phyloP scores from a whole-genome alignment of 83 land plant species.

The Picea engelmannii region DNA sequence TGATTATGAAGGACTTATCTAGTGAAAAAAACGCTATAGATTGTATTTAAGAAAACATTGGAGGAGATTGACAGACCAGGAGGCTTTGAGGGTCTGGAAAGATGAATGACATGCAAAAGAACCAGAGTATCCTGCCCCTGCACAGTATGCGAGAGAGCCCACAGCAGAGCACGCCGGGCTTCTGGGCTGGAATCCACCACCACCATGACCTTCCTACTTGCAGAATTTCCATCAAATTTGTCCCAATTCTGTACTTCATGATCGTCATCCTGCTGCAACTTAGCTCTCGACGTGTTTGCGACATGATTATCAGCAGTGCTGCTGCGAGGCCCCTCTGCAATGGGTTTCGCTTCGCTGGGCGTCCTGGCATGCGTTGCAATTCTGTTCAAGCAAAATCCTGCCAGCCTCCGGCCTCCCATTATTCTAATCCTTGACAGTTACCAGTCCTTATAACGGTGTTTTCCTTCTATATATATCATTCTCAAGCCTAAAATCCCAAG shows the following conservation, averaged over 20 bases:
- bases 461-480: no score
- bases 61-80: no score
- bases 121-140: conserved; percentile 34
- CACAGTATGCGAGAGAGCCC: conserved; percentile 49
- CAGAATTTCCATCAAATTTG: no score
- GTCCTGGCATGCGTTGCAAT: conserved; percentile 21
- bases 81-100: no score
- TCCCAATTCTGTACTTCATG: no score
- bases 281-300: neutral
- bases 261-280: neutral
- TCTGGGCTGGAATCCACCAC: conserved; percentile 51
- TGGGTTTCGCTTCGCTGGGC: conserved; percentile 4
- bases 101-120: conserved; percentile 30
- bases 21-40: no score
- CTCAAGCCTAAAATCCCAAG: no score
- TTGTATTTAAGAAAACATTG: no score
- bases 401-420: conserved; percentile 17
- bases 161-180: conserved; percentile 42
- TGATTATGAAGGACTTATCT: no score
- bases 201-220: conserved; percentile 40
- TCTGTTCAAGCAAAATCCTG: conserved; percentile 25
- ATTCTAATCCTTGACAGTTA: neutral
- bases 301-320: neutral
- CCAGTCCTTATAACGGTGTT: no score
- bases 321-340: conserved; percentile 8